Conservation (phyloP, 2,329 filamentous ascomycete genomes). For the Ceratocystis alfenasii region DNA sequence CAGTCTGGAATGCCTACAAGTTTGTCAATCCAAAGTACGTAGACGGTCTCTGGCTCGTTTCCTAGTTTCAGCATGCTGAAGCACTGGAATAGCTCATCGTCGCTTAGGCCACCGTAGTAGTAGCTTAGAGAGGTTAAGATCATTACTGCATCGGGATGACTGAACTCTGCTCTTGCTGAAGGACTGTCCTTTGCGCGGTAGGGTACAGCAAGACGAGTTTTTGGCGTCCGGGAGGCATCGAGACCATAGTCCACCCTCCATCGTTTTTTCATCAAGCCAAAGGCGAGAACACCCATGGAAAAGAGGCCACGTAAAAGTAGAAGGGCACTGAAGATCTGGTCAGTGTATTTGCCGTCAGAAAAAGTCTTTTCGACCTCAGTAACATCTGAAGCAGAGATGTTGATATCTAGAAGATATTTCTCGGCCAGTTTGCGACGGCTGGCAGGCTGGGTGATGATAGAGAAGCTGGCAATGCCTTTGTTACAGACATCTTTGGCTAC, state of each 20-base stretch:
- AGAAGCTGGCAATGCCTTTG: slow-evolving; percentile 33
- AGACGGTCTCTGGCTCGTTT: slow-evolving; percentile 43
- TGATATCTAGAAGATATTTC: slow-evolving; percentile 35
- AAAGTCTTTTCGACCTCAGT: slow-evolving; percentile 31
- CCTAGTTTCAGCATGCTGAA: slow-evolving; percentile 39
- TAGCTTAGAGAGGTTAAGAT: slow-evolving; percentile 43
- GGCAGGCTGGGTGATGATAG: slow-evolving; percentile 31
- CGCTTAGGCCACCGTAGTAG: slow-evolving; percentile 43
- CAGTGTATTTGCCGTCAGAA: slow-evolving; percentile 28
- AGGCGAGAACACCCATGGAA: slow-evolving; percentile 41
- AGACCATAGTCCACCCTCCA: slow-evolving; percentile 56
- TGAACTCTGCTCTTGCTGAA: slow-evolving; percentile 45
- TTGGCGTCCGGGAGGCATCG: slow-evolving; percentile 32
- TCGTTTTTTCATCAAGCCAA: slow-evolving; percentile 44
- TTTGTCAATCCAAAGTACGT: slow-evolving; percentile 36
- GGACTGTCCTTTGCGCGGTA: slow-evolving; percentile 49
- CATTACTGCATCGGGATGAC: slow-evolving; percentile 48
- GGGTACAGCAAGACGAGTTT: slow-evolving; percentile 43
- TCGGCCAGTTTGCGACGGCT: slow-evolving; percentile 28
- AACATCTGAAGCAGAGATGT: slow-evolving; percentile 26
- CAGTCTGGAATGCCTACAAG: slow-evolving; percentile 28
- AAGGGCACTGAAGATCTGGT: slow-evolving; percentile 29
- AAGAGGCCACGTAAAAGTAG: slow-evolving; percentile 46
- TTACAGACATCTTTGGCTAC: slow-evolving; percentile 35
- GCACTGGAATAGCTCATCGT: slow-evolving; percentile 37